Percentiles rank a stretch among this genome's conserved stretches.
phyloP scores from a whole-genome alignment of 139 green algal species.

The Yamagishiella unicocca region DNA sequence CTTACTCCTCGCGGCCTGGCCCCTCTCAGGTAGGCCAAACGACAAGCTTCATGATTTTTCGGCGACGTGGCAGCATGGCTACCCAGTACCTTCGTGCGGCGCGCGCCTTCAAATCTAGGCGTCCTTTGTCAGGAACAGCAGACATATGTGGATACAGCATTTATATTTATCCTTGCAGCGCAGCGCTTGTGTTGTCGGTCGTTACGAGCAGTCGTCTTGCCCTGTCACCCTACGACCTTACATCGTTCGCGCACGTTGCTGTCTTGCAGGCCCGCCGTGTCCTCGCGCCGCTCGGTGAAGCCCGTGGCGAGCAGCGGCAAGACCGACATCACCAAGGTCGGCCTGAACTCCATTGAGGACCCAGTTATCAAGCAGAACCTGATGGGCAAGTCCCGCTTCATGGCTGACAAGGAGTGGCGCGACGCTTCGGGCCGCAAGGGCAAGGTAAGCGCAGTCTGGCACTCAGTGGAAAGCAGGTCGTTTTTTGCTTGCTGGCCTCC shows the following conservation, averaged over 20 bases:
- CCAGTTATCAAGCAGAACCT: constrained; percentile 86
- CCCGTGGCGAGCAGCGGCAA: constrained; percentile 72
- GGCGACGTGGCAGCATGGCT: background rate
- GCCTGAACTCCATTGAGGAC: constrained; percentile 87
- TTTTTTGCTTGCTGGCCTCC: background rate
- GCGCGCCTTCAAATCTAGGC: too few relatives aligned
- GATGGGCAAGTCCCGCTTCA: constrained; percentile 79
- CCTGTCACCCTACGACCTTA: too few relatives aligned
- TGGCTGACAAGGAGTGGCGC: constrained; percentile 89
- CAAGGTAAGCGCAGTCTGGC: constrained; percentile 60
- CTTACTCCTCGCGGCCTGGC: constrained; percentile 36
- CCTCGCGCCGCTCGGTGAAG: constrained; percentile 45
- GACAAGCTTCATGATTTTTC: background rate
- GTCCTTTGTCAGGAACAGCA: too few relatives aligned
- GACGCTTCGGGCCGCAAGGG: constrained; percentile 92
- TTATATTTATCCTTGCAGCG: too few relatives aligned
- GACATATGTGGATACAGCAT: too few relatives aligned
- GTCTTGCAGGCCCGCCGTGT: constrained; percentile 45
- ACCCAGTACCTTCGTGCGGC: too few relatives aligned
- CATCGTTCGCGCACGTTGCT: too few relatives aligned
- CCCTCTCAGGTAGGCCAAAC: constrained; percentile 27
- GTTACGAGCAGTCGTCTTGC: too few relatives aligned
- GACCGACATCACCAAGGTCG: constrained; percentile 89
- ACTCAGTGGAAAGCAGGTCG: background rate
- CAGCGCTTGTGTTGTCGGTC: too few relatives aligned